Percentiles rank a stretch among this genome's conserved stretches.
Evolutionary conservation across 352 stramenopile species (phyloP).

Genomic region (Phytophthora macrochlamydospora): DNA sequence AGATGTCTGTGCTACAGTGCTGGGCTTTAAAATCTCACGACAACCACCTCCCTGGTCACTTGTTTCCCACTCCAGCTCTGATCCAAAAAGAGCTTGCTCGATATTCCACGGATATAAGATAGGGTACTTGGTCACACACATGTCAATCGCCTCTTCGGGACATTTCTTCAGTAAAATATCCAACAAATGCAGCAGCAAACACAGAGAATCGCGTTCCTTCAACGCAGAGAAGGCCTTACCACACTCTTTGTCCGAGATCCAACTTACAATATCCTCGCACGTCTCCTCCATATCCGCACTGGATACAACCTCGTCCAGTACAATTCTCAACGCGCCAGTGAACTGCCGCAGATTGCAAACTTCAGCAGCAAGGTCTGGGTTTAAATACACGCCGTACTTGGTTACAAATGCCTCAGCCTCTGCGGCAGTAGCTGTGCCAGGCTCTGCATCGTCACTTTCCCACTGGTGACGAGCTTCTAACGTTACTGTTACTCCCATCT

Average conservation of each 20-base stretch:
- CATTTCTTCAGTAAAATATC: constrained; percentile 86
- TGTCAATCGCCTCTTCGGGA: constrained; percentile 65
- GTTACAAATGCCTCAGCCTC: constrained; percentile 74
- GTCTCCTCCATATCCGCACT: constrained; percentile 76
- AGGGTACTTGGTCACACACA: constrained; percentile 76
- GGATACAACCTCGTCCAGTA: constrained; percentile 83
- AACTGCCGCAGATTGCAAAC: constrained; percentile 78
- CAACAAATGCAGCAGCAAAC: constrained; percentile 75
- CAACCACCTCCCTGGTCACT: constrained; percentile 28
- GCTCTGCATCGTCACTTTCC: constrained; percentile 10
- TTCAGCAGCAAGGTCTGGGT: constrained; percentile 81
- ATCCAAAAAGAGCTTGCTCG: constrained; percentile 82
- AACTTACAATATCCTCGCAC: constrained; percentile 82
- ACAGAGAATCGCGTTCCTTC: constrained; percentile 67
- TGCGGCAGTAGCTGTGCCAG: constrained; percentile 24
- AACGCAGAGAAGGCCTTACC: constrained; percentile 50
- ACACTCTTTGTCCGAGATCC: constrained; percentile 70
- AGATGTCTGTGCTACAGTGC: constrained; percentile 53
- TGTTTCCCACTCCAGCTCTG: constrained; percentile 43
- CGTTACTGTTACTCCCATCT: constrained; percentile 66
- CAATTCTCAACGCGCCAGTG: constrained; percentile 61
- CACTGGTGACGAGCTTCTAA: constrained; percentile 46
- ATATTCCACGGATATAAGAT: constrained; percentile 83
- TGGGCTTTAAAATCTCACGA: constrained; percentile 38
- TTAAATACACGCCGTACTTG: constrained; percentile 88